phyloP scores from a whole-genome alignment of 1,284 basidiomycete species.

The Neonothopanus nambi region DNA sequence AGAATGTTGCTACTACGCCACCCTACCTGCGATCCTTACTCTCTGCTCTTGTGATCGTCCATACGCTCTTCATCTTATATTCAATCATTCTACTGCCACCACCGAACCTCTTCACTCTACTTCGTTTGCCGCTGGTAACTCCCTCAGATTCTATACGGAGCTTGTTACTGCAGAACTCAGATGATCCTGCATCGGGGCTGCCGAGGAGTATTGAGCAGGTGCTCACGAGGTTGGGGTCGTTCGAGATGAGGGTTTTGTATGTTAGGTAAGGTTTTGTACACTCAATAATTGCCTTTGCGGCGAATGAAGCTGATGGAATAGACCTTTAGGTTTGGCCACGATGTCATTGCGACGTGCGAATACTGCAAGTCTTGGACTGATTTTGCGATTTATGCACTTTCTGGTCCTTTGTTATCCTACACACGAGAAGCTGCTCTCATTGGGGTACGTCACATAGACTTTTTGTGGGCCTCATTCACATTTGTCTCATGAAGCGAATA shows the following conservation, averaged over 20 bases:
- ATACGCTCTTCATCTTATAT: constrained; percentile 56
- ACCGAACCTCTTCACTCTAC: constrained; percentile 59
- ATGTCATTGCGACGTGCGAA: constrained; percentile 56
- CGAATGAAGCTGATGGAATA: background rate
- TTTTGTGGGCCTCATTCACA: background rate
- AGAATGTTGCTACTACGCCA: constrained; percentile 5
- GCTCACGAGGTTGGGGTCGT: constrained; percentile 54
- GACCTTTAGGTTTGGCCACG: constrained; percentile 60
- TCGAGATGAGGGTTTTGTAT: constrained; percentile 60
- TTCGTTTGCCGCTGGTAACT: constrained; percentile 55
- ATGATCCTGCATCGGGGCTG: constrained; percentile 31
- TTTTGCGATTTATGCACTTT: constrained; percentile 57
- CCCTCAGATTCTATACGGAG: constrained; percentile 53
- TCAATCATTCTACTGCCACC: constrained; percentile 50
- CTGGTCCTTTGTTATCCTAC: constrained; percentile 57
- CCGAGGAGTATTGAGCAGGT: constrained; percentile 51
- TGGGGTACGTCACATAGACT: constrained; percentile 43
- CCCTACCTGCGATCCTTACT: constrained; percentile 2
- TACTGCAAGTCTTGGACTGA: constrained; percentile 61
- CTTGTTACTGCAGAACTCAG: constrained; percentile 40
- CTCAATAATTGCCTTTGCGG: background rate
- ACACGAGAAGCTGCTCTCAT: constrained; percentile 54
- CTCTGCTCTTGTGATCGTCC: constrained; percentile 38
- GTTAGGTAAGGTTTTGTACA: constrained; percentile 45
- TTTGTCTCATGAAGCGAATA: background rate